Evolutionary conservation across 2,329 filamentous ascomycete species (phyloP).

Genomic region (Cryphonectria japonica): DNA sequence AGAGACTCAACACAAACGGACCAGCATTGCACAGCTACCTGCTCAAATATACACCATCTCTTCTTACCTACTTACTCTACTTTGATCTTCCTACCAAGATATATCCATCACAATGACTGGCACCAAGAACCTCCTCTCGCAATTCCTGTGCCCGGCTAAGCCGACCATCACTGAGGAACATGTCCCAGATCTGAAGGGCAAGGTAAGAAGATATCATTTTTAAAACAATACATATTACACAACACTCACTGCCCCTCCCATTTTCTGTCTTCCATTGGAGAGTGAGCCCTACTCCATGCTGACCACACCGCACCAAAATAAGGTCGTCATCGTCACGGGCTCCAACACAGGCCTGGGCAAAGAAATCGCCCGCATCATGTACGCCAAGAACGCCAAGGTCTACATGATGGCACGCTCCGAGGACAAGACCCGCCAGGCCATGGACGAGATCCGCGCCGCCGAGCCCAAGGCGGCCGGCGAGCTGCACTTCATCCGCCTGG

Average conservation of each 20-base stretch:
- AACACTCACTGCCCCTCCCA: too few species aligned
- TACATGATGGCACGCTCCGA: conserved; percentile 53
- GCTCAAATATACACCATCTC: too few species aligned
- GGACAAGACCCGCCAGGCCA: conserved; percentile 45
- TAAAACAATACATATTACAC: too few species aligned
- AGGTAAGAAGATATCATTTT: not conserved
- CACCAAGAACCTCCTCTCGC: conserved; percentile 1
- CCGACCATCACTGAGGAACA: conserved; percentile 11
- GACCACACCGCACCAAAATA: not conserved
- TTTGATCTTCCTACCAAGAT: not conserved
- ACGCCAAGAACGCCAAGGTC: conserved; percentile 34
- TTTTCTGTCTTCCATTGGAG: too few species aligned
- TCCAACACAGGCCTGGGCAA: conserved; percentile 24
- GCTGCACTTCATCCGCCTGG: conserved; percentile 41
- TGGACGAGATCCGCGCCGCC: conserved; percentile 42
- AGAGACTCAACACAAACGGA: not conserved
- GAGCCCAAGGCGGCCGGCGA: conserved; percentile 31
- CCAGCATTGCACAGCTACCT: not conserved
- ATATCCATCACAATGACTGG: conserved; percentile 2
- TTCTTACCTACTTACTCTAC: not conserved
- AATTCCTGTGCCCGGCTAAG: conserved; percentile 11
- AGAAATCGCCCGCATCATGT: conserved; percentile 21
- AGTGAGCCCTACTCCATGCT: not conserved
- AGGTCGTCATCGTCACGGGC: conserved; percentile 24
- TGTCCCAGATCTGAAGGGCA: conserved; percentile 12